phyloP scores from a whole-genome alignment of 768 basidiomycete genomes.

The Hemileccinum impolitum region DNA sequence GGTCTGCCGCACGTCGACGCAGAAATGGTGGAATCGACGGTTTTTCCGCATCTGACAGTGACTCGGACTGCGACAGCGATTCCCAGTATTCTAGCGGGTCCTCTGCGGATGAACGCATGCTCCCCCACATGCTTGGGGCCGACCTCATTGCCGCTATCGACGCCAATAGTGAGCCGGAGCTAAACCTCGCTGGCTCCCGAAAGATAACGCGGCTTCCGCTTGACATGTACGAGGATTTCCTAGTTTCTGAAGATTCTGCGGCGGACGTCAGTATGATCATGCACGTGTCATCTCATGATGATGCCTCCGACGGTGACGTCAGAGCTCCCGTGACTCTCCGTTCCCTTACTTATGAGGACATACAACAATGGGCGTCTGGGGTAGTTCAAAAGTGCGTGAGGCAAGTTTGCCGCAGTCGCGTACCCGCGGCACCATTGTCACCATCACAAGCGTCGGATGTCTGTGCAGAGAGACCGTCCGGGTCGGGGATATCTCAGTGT shows the following conservation, averaged over 20 bases:
- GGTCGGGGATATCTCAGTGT: slow-evolving; percentile 19
- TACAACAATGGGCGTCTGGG: slow-evolving; percentile 24
- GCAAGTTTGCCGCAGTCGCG: slow-evolving; percentile 13
- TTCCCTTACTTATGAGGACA: slow-evolving; percentile 22
- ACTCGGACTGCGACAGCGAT: slow-evolving; percentile 15
- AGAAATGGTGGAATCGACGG: neutral
- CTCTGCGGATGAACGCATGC: slow-evolving; percentile 17
- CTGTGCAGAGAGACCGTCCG: slow-evolving; percentile 26
- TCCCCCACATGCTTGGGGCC: slow-evolving; percentile 25
- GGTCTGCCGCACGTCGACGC: neutral
- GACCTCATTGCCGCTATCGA: slow-evolving; percentile 28
- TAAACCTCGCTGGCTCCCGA: slow-evolving; percentile 10
- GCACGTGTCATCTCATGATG: slow-evolving; percentile 17
- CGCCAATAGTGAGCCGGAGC: slow-evolving; percentile 23
- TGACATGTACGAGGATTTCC: slow-evolving; percentile 5
- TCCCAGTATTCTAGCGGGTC: slow-evolving; percentile 21
- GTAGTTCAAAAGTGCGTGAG: slow-evolving; percentile 24
- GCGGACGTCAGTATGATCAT: slow-evolving; percentile 22
- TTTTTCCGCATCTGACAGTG: slow-evolving; percentile 15
- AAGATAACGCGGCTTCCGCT: neutral
- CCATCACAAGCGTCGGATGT: slow-evolving; percentile 27
- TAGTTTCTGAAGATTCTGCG: slow-evolving; percentile 16
- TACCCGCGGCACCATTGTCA: slow-evolving; percentile 13
- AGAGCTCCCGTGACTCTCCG: slow-evolving; percentile 4
- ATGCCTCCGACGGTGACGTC: slow-evolving; percentile 7